These are phyloP conservation scores for Knoxdaviesia capensis DNA, from an alignment of 2,329 filamentous ascomycete genomes.

Conservation along the genomic window DNA sequence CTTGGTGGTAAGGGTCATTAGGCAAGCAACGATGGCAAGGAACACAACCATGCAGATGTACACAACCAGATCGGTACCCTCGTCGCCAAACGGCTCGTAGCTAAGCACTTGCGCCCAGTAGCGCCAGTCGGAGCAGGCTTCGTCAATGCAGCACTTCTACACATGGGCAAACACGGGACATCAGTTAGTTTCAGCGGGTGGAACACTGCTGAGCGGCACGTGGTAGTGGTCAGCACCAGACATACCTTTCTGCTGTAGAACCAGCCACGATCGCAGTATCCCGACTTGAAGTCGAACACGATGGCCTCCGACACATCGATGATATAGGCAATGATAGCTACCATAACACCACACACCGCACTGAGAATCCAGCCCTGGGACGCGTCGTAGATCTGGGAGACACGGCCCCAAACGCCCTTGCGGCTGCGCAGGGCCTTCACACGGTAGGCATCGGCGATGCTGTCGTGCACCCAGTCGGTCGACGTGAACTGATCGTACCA, in stretches of 20 bases:
- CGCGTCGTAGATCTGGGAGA: constrained; percentile 61
- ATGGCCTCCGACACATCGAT: constrained; percentile 74
- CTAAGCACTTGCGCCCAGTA: constrained; percentile 31
- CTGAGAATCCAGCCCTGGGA: constrained; percentile 90
- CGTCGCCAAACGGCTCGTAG: constrained; percentile 21
- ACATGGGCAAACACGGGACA: constrained; percentile 4
- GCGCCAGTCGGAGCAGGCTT: constrained; percentile 33
- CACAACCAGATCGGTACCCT: constrained; percentile 57
- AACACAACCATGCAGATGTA: constrained; percentile 54
- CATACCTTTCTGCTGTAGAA: constrained; percentile 49
- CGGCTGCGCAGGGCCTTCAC: constrained; percentile 64
- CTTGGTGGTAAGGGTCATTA: constrained; percentile 74
- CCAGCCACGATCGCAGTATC: constrained; percentile 58
- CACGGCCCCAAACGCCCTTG: constrained; percentile 66
- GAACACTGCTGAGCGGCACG: constrained; percentile 1
- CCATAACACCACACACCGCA: constrained; percentile 69
- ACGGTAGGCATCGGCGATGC: constrained; percentile 81
- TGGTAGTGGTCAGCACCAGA: not conserved
- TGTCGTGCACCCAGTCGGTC: constrained; percentile 96
- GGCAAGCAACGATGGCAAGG: constrained; percentile 53
- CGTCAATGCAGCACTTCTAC: constrained; percentile 34
- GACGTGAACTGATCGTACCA: constrained; percentile 99
- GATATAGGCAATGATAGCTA: constrained; percentile 69
- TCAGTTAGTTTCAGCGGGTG: constrained; percentile 1
- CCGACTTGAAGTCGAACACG: constrained; percentile 80